A percentile compares a stretch with the other conserved stretches of the same genome.
Conservation (phyloP, 2,329 filamentous ascomycete species). For the Akanthomyces dipterigenus region DNA sequence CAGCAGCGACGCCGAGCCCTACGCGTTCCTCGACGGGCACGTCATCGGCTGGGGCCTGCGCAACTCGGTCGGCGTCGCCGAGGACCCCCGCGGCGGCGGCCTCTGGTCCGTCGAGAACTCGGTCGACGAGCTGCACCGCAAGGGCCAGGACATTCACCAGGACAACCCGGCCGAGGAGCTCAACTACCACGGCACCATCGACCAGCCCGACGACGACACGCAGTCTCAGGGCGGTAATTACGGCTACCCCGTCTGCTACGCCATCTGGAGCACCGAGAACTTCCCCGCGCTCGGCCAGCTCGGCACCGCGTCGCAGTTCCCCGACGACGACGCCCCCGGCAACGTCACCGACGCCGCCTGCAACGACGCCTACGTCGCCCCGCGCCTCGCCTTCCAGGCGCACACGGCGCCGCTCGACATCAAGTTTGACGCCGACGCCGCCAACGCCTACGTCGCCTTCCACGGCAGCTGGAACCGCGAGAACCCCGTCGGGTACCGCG, state of each 20-base stretch:
- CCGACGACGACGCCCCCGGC: slow-evolving; percentile 26
- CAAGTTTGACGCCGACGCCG: slow-evolving; percentile 53
- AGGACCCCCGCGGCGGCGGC: slow-evolving; percentile 47
- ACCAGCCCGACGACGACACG: slow-evolving; percentile 20
- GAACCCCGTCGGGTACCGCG: slow-evolving; percentile 39
- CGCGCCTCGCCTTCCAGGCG: slow-evolving; percentile 52
- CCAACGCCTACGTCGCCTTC: slow-evolving; percentile 60
- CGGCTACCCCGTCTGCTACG: slow-evolving; percentile 65
- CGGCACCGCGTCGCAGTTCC: slow-evolving; percentile 44
- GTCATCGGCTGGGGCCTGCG: slow-evolving; percentile 62
- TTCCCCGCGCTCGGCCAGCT: slow-evolving; percentile 36
- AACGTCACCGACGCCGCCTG: slow-evolving; percentile 39
- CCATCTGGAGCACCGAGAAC: slow-evolving; percentile 51
- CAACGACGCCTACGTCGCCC: slow-evolving; percentile 34
- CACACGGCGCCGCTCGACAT: slow-evolving; percentile 69
- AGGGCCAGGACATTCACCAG: slow-evolving; percentile 54
- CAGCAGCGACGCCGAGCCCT: slow-evolving; percentile 21
- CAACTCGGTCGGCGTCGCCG: slow-evolving; percentile 66
- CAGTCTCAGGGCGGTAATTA: slow-evolving; percentile 46
- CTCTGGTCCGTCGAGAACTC: slow-evolving; percentile 64
- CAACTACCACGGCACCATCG: slow-evolving; percentile 61
- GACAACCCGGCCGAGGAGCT: slow-evolving; percentile 69
- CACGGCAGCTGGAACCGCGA: slow-evolving; percentile 59
- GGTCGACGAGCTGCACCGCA: slow-evolving; percentile 54
- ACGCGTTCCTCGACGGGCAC: slow-evolving; percentile 41